Evolutionary conservation across 257 asterid genomes (phyloP), one percentile per base, ranked within the genome.

Genomic region (Paulownia fortunei): DNA sequence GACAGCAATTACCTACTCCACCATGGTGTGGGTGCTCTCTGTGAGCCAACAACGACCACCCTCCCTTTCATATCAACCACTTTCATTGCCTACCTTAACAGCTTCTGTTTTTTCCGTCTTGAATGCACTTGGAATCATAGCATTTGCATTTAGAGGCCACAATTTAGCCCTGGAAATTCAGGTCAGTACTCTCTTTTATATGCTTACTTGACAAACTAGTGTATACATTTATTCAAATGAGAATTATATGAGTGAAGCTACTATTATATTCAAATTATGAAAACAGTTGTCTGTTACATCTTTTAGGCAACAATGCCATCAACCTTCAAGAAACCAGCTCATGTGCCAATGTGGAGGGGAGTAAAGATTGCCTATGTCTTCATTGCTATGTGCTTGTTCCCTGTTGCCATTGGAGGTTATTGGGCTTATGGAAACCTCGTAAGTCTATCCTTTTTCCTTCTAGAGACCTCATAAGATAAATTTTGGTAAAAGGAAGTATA

Each of bases 391-490:
- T 96, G 99, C 83, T 21, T 96, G 77, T 93, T 96, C 78, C 99
- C 99, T 0, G 86, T 96, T 34, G 92, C 99, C 41, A 89, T 96
- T 59, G 99, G 99, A 84, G 99, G 99, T 41, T 96, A 87, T 63
- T 96, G 99, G 99, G 97, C 96, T 78, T 92, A 89, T 69, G 99
- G 99, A 72, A 96, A 89, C 90, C 97, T 93, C 24, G 99, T 93
- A 89, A 86, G 98, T 82, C 15, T 76, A 18, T 47, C 66, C 55
- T 12, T 32, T 41, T 8, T 70, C 62, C 27, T 11, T 11, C 26
- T 2, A 55, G 32, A 21, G 26, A 6, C 59, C 10, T n/a, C 26
- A 18, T 2, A n/a, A 0, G 26, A 15, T 15, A 15, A 52, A 52
- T 3, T n/a, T 52, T 19, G 26, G 24, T 6, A 18, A n/a, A 4